These are phyloP conservation scores for Penicillium olsonii DNA, from an alignment of 2,329 filamentous ascomycete genomes.

Conservation along the genomic window DNA sequence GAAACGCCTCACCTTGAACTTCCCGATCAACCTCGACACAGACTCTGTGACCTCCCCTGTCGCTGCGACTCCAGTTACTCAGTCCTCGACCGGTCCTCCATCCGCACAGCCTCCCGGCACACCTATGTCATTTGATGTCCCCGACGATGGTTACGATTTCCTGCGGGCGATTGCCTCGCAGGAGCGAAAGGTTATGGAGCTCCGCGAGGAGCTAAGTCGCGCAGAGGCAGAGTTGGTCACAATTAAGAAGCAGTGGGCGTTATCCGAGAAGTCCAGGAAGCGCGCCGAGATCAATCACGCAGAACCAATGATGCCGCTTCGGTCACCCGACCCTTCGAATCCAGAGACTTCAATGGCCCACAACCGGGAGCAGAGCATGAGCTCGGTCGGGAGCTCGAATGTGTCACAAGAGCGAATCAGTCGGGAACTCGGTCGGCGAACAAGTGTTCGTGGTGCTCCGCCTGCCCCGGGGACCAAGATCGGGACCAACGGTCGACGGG, in stretches of 20 bases:
- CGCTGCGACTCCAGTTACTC: conserved; percentile 35
- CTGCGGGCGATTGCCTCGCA: conserved; percentile 89
- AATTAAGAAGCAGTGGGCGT: conserved; percentile 82
- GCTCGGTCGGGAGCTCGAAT: conserved; percentile 27
- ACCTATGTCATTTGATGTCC: conserved; percentile 31
- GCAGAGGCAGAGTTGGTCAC: conserved; percentile 75
- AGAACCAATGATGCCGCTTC: conserved; percentile 61
- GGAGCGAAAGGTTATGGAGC: conserved; percentile 84
- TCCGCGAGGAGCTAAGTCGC: conserved; percentile 82
- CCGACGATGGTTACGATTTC: conserved; percentile 64
- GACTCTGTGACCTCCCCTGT: conserved; percentile 31
- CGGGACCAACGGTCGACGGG: conserved; percentile 54
- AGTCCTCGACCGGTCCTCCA: conserved; percentile 35
- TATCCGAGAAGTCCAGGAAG: conserved; percentile 75
- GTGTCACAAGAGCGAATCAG: conserved; percentile 39
- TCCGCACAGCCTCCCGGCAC: conserved; percentile 29
- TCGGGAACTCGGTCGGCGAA: conserved; percentile 71
- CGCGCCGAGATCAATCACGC: conserved; percentile 63
- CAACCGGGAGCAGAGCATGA: conserved; percentile 29
- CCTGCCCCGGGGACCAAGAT: conserved; percentile 35
- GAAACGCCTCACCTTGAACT: conserved; percentile 50
- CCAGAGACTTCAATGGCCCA: conserved; percentile 20
- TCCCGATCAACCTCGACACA: conserved; percentile 42
- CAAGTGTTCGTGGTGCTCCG: conserved; percentile 63
- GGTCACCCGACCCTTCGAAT: conserved; percentile 33